Conservation (phyloP, 2,329 filamentous ascomycete genomes). For the Fusarium chlamydosporum region DNA sequence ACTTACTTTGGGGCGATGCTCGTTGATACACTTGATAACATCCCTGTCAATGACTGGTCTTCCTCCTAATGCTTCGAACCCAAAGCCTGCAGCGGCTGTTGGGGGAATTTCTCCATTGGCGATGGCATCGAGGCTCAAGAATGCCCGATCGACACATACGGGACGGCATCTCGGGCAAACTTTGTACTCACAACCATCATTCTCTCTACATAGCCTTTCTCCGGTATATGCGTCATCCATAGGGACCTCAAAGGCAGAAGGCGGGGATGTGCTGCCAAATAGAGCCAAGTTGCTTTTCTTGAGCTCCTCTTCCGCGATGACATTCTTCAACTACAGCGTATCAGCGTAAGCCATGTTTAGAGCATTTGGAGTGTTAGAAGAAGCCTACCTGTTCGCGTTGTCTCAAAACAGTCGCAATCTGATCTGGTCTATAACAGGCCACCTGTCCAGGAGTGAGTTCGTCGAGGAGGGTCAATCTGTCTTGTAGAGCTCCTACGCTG, state of each 20-base stretch:
- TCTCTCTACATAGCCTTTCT: constrained; percentile 57
- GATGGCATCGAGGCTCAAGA: constrained; percentile 65
- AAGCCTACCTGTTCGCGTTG: constrained; percentile 64
- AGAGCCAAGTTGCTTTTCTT: constrained; percentile 46
- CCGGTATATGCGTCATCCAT: constrained; percentile 46
- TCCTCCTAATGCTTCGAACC: constrained; percentile 62
- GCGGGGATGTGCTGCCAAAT: constrained; percentile 34
- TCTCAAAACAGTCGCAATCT: constrained; percentile 63
- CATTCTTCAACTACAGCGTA: constrained; percentile 37
- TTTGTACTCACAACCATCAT: constrained; percentile 65
- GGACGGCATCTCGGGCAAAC: constrained; percentile 66
- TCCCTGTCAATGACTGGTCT: constrained; percentile 61
- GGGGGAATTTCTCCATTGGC: constrained; percentile 65
- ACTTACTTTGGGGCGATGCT: constrained; percentile 57
- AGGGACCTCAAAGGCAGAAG: constrained; percentile 34
- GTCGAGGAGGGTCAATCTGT: constrained; percentile 61
- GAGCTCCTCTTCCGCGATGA: constrained; percentile 52
- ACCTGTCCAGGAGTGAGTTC: constrained; percentile 62
- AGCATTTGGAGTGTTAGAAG: constrained; percentile 19
- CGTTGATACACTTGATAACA: constrained; percentile 59
- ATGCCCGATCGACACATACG: constrained; percentile 60
- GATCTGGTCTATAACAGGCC: constrained; percentile 61
- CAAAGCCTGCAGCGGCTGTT: constrained; percentile 65
- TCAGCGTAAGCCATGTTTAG: background rate
- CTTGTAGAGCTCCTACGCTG: constrained; percentile 59